Percentiles rank a stretch among this genome's conserved stretches.
phyloP scores from a whole-genome alignment of 2,329 filamentous ascomycete species.

The Paraphoma sp. region DNA sequence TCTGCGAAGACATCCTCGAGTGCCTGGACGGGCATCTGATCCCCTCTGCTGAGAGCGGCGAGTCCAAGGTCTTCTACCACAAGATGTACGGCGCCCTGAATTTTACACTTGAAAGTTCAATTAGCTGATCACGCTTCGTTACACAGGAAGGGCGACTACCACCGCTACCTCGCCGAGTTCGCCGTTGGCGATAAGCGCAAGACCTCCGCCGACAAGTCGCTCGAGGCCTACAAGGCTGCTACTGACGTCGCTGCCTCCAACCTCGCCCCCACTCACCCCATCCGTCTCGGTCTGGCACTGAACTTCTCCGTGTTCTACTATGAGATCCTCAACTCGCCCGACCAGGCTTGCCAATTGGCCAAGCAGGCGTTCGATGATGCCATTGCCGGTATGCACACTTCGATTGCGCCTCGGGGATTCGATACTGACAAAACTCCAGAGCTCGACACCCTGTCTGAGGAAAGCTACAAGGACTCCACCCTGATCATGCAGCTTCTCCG shows the following conservation, averaged over 20 bases:
- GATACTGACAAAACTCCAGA: conserved; percentile 60
- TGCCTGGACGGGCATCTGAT: conserved; percentile 95
- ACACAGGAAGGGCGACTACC: conserved; percentile 96
- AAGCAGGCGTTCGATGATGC: conserved; percentile 97
- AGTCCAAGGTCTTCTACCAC: conserved; percentile 99
- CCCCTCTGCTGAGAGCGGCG: conserved; percentile 89
- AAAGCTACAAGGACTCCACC: conserved; percentile 99
- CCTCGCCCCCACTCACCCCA: conserved; percentile 89
- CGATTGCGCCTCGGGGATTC: not conserved
- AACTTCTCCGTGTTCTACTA: conserved; percentile 99
- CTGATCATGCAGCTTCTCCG: conserved; percentile 98
- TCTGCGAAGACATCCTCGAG: conserved; percentile 96
- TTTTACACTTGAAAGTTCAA: not conserved
- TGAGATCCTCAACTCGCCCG: conserved; percentile 97
- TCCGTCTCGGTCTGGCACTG: conserved; percentile 87
- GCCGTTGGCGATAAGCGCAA: conserved; percentile 94
- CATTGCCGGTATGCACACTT: conserved; percentile 72
- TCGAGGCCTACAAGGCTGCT: conserved; percentile 95
- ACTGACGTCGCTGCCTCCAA: conserved; percentile 90
- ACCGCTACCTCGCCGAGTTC: conserved; percentile 98
- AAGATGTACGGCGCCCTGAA: conserved; percentile 77
- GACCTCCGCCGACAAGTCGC: conserved; percentile 89
- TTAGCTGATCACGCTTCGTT: conserved; percentile 28
- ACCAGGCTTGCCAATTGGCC: conserved; percentile 96
- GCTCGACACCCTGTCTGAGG: conserved; percentile 95